Evolutionary conservation across 495 filamentous ascomycete species (phyloP), one percentile per base, ranked within the genome.

Genomic region (Trichoderma erinaceum): DNA sequence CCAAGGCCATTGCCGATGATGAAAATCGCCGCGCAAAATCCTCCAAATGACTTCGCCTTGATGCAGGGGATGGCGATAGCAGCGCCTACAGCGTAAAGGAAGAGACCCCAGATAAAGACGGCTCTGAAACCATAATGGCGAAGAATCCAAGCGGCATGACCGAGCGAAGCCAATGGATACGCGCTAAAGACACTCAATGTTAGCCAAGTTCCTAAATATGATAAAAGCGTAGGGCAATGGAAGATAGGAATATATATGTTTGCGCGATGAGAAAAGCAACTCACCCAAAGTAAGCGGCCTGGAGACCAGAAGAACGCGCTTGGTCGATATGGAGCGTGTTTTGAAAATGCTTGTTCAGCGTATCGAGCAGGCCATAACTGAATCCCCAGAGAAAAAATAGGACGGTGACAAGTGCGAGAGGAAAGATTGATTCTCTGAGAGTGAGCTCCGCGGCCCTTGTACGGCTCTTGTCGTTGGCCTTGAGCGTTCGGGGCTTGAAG

Each of bases 361-460:
- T 66, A 41, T 90, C 88, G 13, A 96, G 82, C 35, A 97, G 83
- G 16, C 92, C 91, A 74, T 96, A 95, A 0, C 90, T 88, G 70
- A 97, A 91, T 0, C 92, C 92, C 92, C 91, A 95, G 3, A 96
- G 79, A 71, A 97, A 90, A 76, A 95, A 96, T 1, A 96, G 80
- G 61, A 92, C 84, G 38, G 90, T 92, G 69, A 92, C 89, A 43
- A 92, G 76, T 35, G 78, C 76, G 72, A 81, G 81, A 69, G 84
- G 84, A 68, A 76, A 81, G 71, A 84, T 79, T 1, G 79, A 80
- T 56, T 86, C 82, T 56, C 86, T 77, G 25, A 89, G 72, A 12
- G 87, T 89, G 41, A 89, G 76, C 46, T 85, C 83, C 18, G 83
- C 84, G 0, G 86, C 85, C 4, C 77, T 79, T 4, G 86, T 88